Conservation (phyloP, 371 early-diverging fungal genomes). For the Enteropsectra breve region DNA sequence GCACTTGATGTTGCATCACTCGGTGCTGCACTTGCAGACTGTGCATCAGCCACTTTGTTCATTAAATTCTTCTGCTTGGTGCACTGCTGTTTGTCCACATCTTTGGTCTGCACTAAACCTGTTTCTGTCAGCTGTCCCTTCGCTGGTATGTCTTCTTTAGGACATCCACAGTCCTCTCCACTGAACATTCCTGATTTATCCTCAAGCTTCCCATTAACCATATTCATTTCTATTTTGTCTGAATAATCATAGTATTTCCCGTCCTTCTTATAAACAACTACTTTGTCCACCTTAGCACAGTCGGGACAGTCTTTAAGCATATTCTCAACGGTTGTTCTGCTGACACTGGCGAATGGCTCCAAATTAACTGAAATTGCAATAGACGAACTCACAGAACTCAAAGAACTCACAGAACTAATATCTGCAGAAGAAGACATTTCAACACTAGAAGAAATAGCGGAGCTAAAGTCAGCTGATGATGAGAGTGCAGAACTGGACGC, state of each 20-base stretch:
- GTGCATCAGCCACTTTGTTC: conserved; percentile 25
- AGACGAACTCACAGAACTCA: not conserved
- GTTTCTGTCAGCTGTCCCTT: conserved; percentile 51
- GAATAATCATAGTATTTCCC: conserved; percentile 50
- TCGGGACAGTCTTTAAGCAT: conserved; percentile 31
- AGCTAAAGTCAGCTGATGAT: no score
- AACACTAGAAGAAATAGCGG: no score
- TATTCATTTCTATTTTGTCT: conserved; percentile 47
- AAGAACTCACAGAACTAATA: not conserved
- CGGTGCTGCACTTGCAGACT: not conserved
- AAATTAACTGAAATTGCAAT: conserved; percentile 3
- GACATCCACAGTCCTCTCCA: conserved; percentile 59
- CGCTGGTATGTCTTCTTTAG: conserved; percentile 46
- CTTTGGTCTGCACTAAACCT: conserved; percentile 49
- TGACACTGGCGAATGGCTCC: conserved; percentile 9
- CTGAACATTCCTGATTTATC: conserved; percentile 56
- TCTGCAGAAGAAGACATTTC: not conserved
- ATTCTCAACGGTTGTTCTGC: conserved; percentile 22
- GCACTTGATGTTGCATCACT: not conserved
- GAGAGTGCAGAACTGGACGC: no score
- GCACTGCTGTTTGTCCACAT: conserved; percentile 25
- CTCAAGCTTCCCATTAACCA: conserved; percentile 48
- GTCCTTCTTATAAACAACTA: conserved; percentile 36
- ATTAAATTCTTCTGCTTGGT: conserved; percentile 39
- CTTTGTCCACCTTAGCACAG: conserved; percentile 41